Base-by-base conservation (phyloP, 2,329 filamentous ascomycete genomes). In the Chaetomium sp. region DNA sequence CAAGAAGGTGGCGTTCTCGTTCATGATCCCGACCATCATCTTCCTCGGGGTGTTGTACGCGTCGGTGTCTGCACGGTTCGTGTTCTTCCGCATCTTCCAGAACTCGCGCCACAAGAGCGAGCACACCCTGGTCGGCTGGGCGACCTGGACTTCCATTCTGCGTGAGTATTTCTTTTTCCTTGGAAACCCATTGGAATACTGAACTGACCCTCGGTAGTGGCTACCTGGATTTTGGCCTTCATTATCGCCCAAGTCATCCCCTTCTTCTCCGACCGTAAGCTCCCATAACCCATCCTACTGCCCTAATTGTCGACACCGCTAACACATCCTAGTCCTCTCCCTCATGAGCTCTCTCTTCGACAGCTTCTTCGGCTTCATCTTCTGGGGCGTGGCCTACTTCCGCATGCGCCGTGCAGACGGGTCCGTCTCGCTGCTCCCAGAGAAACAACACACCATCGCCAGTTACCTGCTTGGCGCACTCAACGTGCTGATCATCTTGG, bases 21-120 rank as follows among this genome's bases (percentile, higher is more conserved):
- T 96, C 75, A 96, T 96, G 91, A 87, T 96, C 36, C 91, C 91
- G 0, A 96, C 91, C 0, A 79, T 96, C 61, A 90, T 96, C 67
- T 96, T 96, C 75, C 73, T 96, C 4, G 91, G 91, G 6, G 89
- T 95, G 0, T 72, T 96, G 14, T 96, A 96, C 68, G 91, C 91
- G 11, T 94, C 89, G 0, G 89, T 96, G 1, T 91, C 89, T 4
- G 87, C 88, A 0, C 87, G 91, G 35, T 96, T 96, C 74, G 76
- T 96, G 66, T 95, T 96, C 75, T 95, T 96, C 80, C 88, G 89
- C 60, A 68, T 94, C 14, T 96, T 95, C 71, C 83, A 86, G 55
- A 84, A 85, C 64, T 88, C 89, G 10, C 80, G 79, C 57, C 91
- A 96, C 74, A 85, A 92, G 77, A 84, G 79, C 59, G 84, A 83